Evolutionary conservation across 208 protist genomes (phyloP).

Genomic region (Trypanosoma scelopori): DNA sequence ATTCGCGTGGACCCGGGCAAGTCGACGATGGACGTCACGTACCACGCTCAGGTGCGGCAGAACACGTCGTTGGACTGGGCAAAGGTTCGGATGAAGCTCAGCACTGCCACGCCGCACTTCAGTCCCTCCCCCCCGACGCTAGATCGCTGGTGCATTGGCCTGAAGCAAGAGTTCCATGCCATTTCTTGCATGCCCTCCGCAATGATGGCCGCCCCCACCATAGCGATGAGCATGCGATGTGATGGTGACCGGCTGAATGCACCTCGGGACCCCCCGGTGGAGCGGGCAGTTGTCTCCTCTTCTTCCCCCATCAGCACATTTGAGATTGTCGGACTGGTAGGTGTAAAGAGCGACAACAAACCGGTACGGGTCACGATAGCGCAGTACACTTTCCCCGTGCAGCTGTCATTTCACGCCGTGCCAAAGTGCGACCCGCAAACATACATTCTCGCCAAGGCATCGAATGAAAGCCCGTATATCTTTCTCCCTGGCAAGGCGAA

Average conservation of each 20-base stretch:
- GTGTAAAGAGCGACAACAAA: slow-evolving; percentile 47
- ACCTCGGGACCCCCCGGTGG: slow-evolving; percentile 10
- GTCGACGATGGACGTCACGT: slow-evolving; percentile 40
- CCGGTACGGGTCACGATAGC: slow-evolving; percentile 46
- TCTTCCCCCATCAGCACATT: slow-evolving; percentile 39
- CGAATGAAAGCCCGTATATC: slow-evolving; percentile 45
- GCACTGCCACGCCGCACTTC: slow-evolving; percentile 48
- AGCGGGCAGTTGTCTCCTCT: slow-evolving; percentile 23
- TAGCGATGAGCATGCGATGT: too few species aligned
- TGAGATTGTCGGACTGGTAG: slow-evolving; percentile 38
- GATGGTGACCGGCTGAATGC: not conserved
- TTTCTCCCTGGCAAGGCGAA: slow-evolving; percentile 50
- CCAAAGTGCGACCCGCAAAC: slow-evolving; percentile 36
- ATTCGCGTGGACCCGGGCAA: slow-evolving; percentile 37
- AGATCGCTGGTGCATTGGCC: slow-evolving; percentile 34
- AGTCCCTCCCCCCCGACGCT: slow-evolving; percentile 36
- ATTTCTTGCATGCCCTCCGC: not conserved
- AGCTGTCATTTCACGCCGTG: slow-evolving; percentile 38
- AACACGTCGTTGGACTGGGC: slow-evolving; percentile 51
- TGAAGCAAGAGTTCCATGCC: slow-evolving; percentile 10
- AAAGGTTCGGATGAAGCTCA: slow-evolving; percentile 46
- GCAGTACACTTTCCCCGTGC: slow-evolving; percentile 32
- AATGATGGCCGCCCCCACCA: not conserved
- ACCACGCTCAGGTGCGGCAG: slow-evolving; percentile 51
- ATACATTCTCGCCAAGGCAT: slow-evolving; percentile 41